Conservation (phyloP, 1,284 basidiomycete species). For the Crepidotus sp. region DNA sequence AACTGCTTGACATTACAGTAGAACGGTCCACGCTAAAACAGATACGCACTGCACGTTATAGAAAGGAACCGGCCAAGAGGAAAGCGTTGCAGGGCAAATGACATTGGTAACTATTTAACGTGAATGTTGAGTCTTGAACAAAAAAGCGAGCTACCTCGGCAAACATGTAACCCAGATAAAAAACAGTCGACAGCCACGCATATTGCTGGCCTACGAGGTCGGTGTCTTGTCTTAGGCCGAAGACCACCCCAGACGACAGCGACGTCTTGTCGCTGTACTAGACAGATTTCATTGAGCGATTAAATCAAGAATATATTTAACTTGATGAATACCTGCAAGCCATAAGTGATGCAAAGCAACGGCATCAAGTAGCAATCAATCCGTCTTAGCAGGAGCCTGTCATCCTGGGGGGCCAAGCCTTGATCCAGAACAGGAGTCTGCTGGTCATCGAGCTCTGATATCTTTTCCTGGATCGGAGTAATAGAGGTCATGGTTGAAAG, state of each 20-base stretch:
- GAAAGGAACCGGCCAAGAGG: slow-evolving; percentile 12
- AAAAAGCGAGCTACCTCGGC: neutral
- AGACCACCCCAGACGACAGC: slow-evolving; percentile 6
- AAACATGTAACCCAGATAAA: slow-evolving; percentile 10
- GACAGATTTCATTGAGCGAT: neutral
- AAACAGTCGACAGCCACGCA: slow-evolving; percentile 8
- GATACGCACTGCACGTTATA: neutral
- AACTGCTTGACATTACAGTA: neutral
- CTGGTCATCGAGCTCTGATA: neutral
- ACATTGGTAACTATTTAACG: slow-evolving; percentile 3
- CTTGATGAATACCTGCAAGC: slow-evolving; percentile 5
- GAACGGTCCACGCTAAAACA: neutral
- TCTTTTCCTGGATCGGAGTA: neutral
- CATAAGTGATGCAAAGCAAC: slow-evolving; percentile 10
- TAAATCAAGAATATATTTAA: no score
- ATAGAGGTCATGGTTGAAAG: neutral
- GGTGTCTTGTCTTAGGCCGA: slow-evolving; percentile 6
- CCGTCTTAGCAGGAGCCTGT: slow-evolving; percentile 2
- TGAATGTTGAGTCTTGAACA: no score
- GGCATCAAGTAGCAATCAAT: slow-evolving; percentile 9
- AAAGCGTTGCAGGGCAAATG: slow-evolving; percentile 7
- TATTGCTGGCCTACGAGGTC: slow-evolving; percentile 12
- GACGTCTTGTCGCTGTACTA: slow-evolving; percentile 10
- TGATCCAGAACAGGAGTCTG: neutral
- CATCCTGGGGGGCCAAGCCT: neutral